phyloP scores from a whole-genome alignment of 148 eudicot genomes.

The Cornus controversa region DNA sequence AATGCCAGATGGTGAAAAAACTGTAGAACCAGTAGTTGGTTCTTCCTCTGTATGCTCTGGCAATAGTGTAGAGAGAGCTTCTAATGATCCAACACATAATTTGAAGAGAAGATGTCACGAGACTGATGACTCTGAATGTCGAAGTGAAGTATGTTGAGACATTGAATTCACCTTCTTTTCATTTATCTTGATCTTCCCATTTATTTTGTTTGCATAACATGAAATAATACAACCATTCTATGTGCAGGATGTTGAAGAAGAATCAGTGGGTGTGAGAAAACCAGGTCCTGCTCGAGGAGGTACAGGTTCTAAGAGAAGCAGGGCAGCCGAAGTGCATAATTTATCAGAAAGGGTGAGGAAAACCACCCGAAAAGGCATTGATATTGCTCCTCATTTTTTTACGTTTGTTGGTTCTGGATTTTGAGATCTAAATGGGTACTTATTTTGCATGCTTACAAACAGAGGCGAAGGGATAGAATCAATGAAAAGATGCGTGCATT shows the following conservation, averaged over 20 bases:
- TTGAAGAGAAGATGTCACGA: constrained; percentile 69
- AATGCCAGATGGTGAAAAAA: constrained; percentile 35
- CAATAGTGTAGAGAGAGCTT: constrained; percentile 70
- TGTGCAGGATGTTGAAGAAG: constrained; percentile 84
- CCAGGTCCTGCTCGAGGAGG: constrained; percentile 46
- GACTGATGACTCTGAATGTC: constrained; percentile 72
- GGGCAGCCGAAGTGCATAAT: constrained; percentile 99
- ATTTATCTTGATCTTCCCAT: constrained; percentile 1
- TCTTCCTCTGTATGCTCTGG: constrained; percentile 86
- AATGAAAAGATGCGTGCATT: constrained; percentile 98
- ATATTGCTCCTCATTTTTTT: constrained; percentile 4
- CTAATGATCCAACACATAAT: constrained; percentile 51
- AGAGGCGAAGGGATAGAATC: constrained; percentile 95
- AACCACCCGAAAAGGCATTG: constrained; percentile 1
- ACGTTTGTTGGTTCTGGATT: constrained; percentile 4
- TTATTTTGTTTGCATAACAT: constrained; percentile 1
- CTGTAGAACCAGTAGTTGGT: constrained; percentile 52
- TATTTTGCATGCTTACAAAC: constrained; percentile 28
- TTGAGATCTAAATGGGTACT: constrained; percentile 3
- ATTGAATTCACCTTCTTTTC: constrained; percentile 1
- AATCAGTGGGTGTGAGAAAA: constrained; percentile 64
- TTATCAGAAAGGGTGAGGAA: constrained; percentile 84
- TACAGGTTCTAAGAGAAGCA: constrained; percentile 80
- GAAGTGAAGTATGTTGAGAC: constrained; percentile 59
- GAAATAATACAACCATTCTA: background rate